Percentiles rank a stretch among this genome's conserved stretches.
These are phyloP conservation scores for Aspergillus tamarii DNA, from an alignment of 2,329 filamentous ascomycete species.

Conservation along the genomic window DNA sequence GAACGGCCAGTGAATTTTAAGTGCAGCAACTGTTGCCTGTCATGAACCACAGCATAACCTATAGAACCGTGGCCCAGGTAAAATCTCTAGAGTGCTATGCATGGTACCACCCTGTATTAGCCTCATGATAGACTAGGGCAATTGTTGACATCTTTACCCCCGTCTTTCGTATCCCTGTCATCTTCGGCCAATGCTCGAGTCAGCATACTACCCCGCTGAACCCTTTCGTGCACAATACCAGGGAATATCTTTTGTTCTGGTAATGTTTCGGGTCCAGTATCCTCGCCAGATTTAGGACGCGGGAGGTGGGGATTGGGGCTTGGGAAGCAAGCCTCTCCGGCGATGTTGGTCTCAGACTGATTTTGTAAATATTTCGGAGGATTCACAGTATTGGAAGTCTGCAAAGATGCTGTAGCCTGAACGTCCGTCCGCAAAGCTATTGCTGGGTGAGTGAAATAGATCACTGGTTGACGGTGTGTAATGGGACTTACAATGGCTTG, in stretches of 20 bases:
- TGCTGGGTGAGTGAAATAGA: not conserved
- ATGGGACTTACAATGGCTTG: constrained; percentile 1
- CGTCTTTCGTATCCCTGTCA: constrained; percentile 8
- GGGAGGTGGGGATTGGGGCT: not conserved
- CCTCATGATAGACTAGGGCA: not conserved
- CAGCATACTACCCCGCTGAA: constrained; percentile 31
- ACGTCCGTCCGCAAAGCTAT: not conserved
- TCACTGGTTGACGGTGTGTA: not conserved
- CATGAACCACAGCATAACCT: not conserved
- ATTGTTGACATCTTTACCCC: not conserved
- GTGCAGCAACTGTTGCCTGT: not conserved
- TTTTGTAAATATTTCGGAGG: not conserved
- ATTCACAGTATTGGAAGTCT: not conserved
- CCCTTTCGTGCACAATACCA: constrained; percentile 45
- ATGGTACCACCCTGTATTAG: not conserved
- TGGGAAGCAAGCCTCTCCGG: not conserved
- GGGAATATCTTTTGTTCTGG: constrained; percentile 47
- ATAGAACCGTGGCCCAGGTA: not conserved
- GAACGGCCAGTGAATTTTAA: not conserved
- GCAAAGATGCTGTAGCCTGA: not conserved
- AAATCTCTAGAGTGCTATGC: not conserved
- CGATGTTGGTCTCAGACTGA: not conserved
- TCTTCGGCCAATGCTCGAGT: constrained; percentile 3
- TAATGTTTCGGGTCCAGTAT: constrained; percentile 21
- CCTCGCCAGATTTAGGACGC: not conserved